Percentiles rank a stretch among this genome's conserved stretches.
phyloP scores from a whole-genome alignment of 306 rosid species.

The Cucurbita moschata region DNA sequence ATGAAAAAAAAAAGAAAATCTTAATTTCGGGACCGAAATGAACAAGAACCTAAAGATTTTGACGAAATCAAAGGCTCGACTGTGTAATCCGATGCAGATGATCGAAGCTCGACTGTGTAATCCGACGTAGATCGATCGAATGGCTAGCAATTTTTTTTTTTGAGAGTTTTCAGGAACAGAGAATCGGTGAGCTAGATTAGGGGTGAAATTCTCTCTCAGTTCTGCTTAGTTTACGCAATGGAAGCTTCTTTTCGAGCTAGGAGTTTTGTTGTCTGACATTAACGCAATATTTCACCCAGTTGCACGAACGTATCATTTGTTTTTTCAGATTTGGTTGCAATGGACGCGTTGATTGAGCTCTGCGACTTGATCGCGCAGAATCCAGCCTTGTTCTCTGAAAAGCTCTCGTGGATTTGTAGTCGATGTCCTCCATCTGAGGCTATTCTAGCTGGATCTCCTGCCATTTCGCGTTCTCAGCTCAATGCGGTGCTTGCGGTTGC shows the following conservation, averaged over 20 bases:
- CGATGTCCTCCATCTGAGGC: conserved; percentile 65
- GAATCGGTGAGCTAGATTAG: not conserved
- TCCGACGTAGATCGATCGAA: too few relatives aligned
- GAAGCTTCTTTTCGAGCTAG: not conserved
- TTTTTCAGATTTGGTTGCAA: conserved; percentile 16
- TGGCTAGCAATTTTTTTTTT: too few relatives aligned
- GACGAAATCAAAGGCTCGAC: too few relatives aligned
- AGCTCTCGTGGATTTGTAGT: conserved; percentile 69
- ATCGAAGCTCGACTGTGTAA: too few relatives aligned
- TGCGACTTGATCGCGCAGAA: conserved; percentile 82
- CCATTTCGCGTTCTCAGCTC: conserved; percentile 83
- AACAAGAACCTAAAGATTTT: too few relatives aligned
- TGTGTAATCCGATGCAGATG: too few relatives aligned
- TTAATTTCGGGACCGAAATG: too few relatives aligned
- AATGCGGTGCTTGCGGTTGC: conserved; percentile 84
- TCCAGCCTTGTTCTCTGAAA: conserved; percentile 58
- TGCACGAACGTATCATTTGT: not conserved
- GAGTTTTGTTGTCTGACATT: not conserved
- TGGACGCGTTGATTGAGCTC: conserved; percentile 89
- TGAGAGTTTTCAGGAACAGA: too few relatives aligned
- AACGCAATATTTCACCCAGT: not conserved
- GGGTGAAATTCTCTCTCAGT: not conserved
- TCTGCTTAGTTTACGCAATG: not conserved
- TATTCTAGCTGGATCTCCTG: conserved; percentile 53
- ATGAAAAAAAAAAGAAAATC: too few relatives aligned